Evolutionary conservation across 2,329 filamentous ascomycete genomes (phyloP), one percentile per base, ranked within the genome.

Genomic region (Sporothrix dimorphospora): DNA sequence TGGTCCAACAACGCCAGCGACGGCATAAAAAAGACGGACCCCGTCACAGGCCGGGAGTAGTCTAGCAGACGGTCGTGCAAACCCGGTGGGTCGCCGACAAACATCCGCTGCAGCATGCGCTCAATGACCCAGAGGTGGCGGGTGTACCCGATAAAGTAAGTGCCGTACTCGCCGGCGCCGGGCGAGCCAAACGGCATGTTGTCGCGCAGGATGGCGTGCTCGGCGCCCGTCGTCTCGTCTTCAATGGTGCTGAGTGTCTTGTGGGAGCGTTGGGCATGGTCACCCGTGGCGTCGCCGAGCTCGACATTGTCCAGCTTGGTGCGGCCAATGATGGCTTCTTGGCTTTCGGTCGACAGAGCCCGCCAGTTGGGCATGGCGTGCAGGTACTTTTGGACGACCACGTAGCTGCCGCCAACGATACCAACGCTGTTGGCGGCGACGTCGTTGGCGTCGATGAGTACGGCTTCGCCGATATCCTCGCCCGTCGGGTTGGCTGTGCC

Each of bases 141-240:
- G 1, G 86, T 84, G 76, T 88, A 88, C 0, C 85, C 86, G 68
- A 88, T 87, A 70, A 88, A 89, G 77, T 89, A 89, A 0, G 87
- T 89, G 1, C 87, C 87, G 72, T 85, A 88, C 76, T 88, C 82
- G 0, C 81, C 82, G 0, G 80, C 77, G 0, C 82, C 84, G 0
- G 87, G 86, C 0, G 84, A 85, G 0, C 87, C 87, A 77, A 89
- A 89, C 0, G 87, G 87, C 87, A 89, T 89, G 73, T 89, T 89
- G 72, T 89, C 87, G 0, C 87, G 81, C 2, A 89, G 78, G 53
- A 89, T 87, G 47, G 82, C 83, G 73, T 86, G 79, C 77, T 89
- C 87, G 8, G 81, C 78, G 0, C 86, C 86, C 8, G 82, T 72
- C 0, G 16, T 40, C 3, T 85, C 83, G 71, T 86, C 85, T 59